A percentile compares a stretch with the other conserved stretches of the same genome.
Evolutionary conservation across 1,284 basidiomycete species (phyloP).

Genomic region (Sporisorium graminicola): DNA sequence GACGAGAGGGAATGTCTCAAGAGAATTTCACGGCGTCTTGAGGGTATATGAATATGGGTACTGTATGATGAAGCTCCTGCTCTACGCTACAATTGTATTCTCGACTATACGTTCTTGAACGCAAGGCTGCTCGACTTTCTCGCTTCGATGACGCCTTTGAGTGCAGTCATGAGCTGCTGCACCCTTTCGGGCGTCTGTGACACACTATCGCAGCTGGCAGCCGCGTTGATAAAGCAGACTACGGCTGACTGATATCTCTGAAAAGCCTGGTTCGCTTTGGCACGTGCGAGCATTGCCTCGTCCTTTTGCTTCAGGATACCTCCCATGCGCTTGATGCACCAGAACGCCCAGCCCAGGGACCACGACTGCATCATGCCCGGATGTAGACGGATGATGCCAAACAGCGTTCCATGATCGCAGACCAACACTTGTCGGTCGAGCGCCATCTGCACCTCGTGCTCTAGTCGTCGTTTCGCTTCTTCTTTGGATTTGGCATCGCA

Average conservation of each 20-base stretch:
- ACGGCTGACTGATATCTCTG: constrained; percentile 31
- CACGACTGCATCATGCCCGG: constrained; percentile 47
- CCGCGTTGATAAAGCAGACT: constrained; percentile 38
- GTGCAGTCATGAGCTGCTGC: constrained; percentile 21
- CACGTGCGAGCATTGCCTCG: constrained; percentile 24
- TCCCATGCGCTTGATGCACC: constrained; percentile 28
- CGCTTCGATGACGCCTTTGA: constrained; percentile 22
- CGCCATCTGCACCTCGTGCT: constrained; percentile 20
- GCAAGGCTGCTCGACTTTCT: constrained; percentile 12
- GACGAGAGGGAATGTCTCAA: no score
- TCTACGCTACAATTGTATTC: constrained; percentile 2
- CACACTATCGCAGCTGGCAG: constrained; percentile 30
- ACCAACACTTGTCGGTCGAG: constrained; percentile 37
- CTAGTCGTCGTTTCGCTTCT: constrained; percentile 9
- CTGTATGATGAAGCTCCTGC: background rate
- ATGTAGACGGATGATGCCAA: constrained; percentile 38
- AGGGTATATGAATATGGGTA: no score
- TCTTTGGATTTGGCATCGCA: constrained; percentile 5
- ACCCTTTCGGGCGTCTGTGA: constrained; percentile 28
- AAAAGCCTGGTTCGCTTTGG: constrained; percentile 32
- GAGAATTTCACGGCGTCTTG: no score
- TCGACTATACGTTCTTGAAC: no score
- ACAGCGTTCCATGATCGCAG: constrained; percentile 40
- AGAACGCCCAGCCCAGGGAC: constrained; percentile 33
- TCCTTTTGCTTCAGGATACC: constrained; percentile 10